Base-by-base conservation (phyloP, 176 grass and related monocot species). In the Secale cereale region DNA sequence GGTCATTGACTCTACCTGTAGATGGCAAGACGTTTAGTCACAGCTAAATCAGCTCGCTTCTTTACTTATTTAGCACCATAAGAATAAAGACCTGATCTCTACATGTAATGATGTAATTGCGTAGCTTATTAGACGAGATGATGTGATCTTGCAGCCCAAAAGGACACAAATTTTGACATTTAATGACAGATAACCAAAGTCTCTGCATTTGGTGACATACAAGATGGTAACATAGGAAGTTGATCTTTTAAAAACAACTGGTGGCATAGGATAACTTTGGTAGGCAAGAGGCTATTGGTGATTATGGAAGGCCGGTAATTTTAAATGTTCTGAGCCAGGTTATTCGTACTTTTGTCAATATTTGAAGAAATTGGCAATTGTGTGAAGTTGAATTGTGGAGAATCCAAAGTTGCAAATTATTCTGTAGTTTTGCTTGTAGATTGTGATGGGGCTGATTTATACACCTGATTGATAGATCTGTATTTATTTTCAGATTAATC, bases 401-500 rank as follows among this genome's bases (percentile, higher is more conserved):
- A 26, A 83, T 74, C 68, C 10, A 29, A 16, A 45, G 33, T 43
- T 20, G 25, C 31, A 69, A 75, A 59, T 45, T 37, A 48, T 10
- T 63, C 15, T 64, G 29, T 48, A 36, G 10, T 62, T 79, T 56
- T 5, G 20, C 28, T 75, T 75, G 41, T 72, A 75, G 43, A 50
- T 75, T 74, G 8, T 78, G 56, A 41, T 39, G 8, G 57, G 41
- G 26, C 1, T 76, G 19, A 78, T 78, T 31, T 79, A 10, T 74
- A 65, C 17, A 33, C 27, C 28, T 43, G 6, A 40, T 71, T 62
- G 6, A 76, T 52, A 8, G 57, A 48, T 85, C 5, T 81, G 10
- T 60, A 65, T 72, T 56, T 86, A 22, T 84, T 92, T 82, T 90
- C 82, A 95, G 93, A 78, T 98, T 76, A 98, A 98, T 89, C 88